Evolutionary conservation across 1,284 basidiomycete species (phyloP), one percentile per base, ranked within the genome.

Genomic region (Marasmius sp.): DNA sequence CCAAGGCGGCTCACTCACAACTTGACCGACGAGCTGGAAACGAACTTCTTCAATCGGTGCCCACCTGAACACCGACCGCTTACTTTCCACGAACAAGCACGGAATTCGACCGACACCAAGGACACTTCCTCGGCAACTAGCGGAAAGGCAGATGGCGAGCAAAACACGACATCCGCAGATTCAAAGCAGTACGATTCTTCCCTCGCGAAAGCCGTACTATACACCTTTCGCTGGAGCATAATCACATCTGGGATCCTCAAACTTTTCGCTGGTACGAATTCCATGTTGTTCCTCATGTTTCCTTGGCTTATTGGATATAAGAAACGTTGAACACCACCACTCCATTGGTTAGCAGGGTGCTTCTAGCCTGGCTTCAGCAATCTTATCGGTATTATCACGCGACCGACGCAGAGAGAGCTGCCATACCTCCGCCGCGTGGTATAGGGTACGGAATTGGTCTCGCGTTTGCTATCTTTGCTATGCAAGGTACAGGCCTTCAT

Each of bases 361-460:
- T 93, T 5, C 78, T 93, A 41, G 80, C 80, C 1, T 91, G 87
- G 80, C 79, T 89, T 18, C 77, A 80, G 0, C 72, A 80, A 1
- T 82, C 86, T 0, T 90, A 85, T 70, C 58, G 74, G 6, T 85
- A 77, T 54, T 74, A 78, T 59, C 74, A 69, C 22, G 70, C 79
- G 6, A 69, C 77, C 0, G 78, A 78, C 0, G 74, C 71, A 27
- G 69, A 80, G 59, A 75, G 75, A 50, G 73, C 72, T 1, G 71
- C 73, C 10, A 69, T 79, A 41, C 64, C 71, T 33, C 71, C 76
- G 64, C 82, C 84, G 51, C 74, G 69, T 61, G 80, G 78, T 11
- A 77, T 88, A 53, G 86, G 86, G 2, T 81, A 82, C 66, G 88
- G 88, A 0, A 78, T 89, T 54, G 87, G 87, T 16, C 59, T 79